Evolutionary conservation across 495 filamentous ascomycete species (phyloP), one percentile per base, ranked within the genome.

Genomic region (Aspergillus cavernicola): DNA sequence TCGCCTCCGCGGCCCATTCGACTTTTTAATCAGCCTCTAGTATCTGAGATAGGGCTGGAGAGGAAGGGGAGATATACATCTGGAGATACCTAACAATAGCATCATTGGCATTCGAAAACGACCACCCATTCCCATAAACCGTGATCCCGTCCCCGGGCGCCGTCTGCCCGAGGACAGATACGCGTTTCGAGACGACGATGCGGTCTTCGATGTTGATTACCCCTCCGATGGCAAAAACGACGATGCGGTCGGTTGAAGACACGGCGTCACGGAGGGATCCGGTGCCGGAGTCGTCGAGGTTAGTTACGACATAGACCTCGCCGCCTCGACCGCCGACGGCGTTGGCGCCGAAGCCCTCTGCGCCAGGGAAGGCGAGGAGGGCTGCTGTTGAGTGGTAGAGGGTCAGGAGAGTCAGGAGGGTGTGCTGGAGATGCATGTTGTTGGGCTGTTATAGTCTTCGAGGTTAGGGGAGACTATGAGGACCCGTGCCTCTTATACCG

Each of bases 71-170:
- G 26, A 44, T 46, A n/a, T 48, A 59, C 57, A 59, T 29, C 6
- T 52, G 52, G n/a, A 59, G 55, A 42, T 59, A 59, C 13, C 57
- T 40, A 10, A 59, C 52, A 26, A 59, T 55, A 10, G 57, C 52
- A 37, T 55, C 57, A 24, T 59, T 35, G 1, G 57, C 57, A 23
- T 59, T 59, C 1, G 57, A 59, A 20, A 59, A 59, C 11, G 57
- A 59, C 57, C 52, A 55, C 2, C 57, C 52, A 48, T 59, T 55
- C 26, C 57, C 57, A 32, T 59, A 59, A 1, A 59, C 57, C 1
- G 52, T 59, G 20, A 59, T 59, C 2, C 57, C 57, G 19, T 59
- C 56, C 7, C 56, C 56, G 1, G 56, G 56, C 12, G 56, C 56
- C 16, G 56, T 59, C 35, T 59, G 57, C 2, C 57, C 57, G 1